Evolutionary conservation across 225 moss, liverwort and hornwort genomes (phyloP).

Genomic region (Thuidium tamariscinum): DNA sequence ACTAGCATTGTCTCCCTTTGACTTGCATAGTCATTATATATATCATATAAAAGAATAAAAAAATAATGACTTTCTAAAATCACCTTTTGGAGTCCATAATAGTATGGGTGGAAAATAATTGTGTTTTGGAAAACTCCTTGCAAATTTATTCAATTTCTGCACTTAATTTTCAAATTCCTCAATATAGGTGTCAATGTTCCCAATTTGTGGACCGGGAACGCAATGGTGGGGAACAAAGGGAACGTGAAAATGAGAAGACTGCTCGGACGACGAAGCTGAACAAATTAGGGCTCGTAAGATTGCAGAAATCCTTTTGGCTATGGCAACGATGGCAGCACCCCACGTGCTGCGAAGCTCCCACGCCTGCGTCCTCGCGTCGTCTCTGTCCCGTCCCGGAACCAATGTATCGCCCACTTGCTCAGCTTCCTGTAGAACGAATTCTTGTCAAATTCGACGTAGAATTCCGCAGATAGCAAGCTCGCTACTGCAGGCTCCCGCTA

Average conservation of each 20-base stretch:
- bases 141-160: too few relatives aligned
- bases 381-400: background rate
- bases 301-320: background rate
- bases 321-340: constrained; percentile 20
- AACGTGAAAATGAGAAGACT: background rate
- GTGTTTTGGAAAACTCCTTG: too few relatives aligned
- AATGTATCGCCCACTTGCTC: background rate
- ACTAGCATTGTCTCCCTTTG: rapidly evolving
- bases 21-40: background rate
- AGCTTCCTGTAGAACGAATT: background rate
- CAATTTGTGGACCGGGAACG: background rate
- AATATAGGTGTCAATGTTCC: too few relatives aligned
- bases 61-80: background rate
- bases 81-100: background rate
- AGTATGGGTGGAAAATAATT: too few relatives aligned
- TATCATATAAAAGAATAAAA: too few relatives aligned
- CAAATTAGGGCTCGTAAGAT: background rate
- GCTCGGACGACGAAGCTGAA: background rate
- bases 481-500: background rate
- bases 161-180: too few relatives aligned
- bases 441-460: background rate
- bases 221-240: background rate
- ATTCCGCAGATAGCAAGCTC: background rate
- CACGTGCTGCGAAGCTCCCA: constrained; percentile 3
- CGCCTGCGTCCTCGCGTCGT: background rate